phyloP scores from a whole-genome alignment of 75 land plant species.

The Ceratopteris richardii region DNA sequence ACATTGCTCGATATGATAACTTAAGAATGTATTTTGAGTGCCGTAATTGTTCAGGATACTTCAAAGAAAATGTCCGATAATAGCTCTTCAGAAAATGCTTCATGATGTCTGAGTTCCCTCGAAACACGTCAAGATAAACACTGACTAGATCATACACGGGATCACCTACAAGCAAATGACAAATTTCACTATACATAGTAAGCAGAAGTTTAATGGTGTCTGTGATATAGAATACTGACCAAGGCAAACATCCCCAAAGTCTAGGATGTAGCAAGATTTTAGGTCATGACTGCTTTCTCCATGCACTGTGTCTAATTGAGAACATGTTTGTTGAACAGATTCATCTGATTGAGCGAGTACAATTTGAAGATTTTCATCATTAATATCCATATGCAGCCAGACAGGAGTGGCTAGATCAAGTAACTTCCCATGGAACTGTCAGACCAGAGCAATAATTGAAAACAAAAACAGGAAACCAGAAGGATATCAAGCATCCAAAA shows the following conservation, averaged over 20 bases:
- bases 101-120: slow-evolving; percentile 46
- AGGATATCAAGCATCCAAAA: too few species aligned
- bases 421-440: slow-evolving; percentile 38
- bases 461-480: too few species aligned
- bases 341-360: slow-evolving; percentile 19
- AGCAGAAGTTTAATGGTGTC: too few species aligned
- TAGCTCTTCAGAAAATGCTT: slow-evolving; percentile 53
- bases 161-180: slow-evolving; percentile 63
- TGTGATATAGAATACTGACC: slow-evolving; percentile 52
- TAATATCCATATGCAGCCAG: slow-evolving; percentile 94
- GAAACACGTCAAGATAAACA: slow-evolving; percentile 66
- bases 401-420: slow-evolving; percentile 32
- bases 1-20: slow-evolving; percentile 87
- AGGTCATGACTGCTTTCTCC: not conserved
- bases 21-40: not conserved
- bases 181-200: too few species aligned
- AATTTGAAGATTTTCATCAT: slow-evolving; percentile 92
- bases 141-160: slow-evolving; percentile 79
- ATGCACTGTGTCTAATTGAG: slow-evolving; percentile 1
- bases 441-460: too few species aligned
- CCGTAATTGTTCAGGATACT: not conserved
- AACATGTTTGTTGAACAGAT: not conserved
- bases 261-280: slow-evolving; percentile 62
- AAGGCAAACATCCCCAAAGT: slow-evolving; percentile 75
- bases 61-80: slow-evolving; percentile 44